Percentiles rank a stretch among this genome's conserved stretches.
These are phyloP conservation scores for Brassica rapa DNA, from an alignment of 345 rosid species.

Conservation along the genomic window DNA sequence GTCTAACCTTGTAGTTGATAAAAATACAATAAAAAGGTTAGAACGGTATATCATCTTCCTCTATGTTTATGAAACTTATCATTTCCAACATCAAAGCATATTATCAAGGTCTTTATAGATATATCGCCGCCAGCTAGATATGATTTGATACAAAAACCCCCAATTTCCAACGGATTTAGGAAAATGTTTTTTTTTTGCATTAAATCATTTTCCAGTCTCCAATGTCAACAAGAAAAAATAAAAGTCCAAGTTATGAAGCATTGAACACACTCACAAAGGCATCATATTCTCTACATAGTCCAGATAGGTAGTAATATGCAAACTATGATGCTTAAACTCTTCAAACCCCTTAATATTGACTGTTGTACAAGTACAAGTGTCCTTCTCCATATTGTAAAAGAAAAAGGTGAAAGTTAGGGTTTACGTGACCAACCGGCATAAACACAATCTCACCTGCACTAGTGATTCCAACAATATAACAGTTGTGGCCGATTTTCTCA, in stretches of 20 bases:
- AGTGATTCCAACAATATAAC: background rate
- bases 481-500: background rate
- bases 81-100: no score
- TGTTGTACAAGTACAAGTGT: background rate
- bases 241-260: background rate
- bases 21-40: no score
- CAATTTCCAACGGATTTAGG: no score
- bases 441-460: background rate
- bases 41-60: no score
- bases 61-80: no score
- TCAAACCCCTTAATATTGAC: background rate
- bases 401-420: background rate
- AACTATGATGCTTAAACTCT: background rate
- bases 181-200: no score
- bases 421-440: background rate
- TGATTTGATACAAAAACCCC: no score
- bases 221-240: no score
- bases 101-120: no score
- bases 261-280: background rate
- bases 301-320: background rate
- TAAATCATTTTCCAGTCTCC: no score
- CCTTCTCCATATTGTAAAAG: background rate
- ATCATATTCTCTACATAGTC: background rate
- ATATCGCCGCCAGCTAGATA: no score
- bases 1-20: no score